Conservation (phyloP, 2,329 filamentous ascomycete species). For the Ophiosphaerella korrae region DNA sequence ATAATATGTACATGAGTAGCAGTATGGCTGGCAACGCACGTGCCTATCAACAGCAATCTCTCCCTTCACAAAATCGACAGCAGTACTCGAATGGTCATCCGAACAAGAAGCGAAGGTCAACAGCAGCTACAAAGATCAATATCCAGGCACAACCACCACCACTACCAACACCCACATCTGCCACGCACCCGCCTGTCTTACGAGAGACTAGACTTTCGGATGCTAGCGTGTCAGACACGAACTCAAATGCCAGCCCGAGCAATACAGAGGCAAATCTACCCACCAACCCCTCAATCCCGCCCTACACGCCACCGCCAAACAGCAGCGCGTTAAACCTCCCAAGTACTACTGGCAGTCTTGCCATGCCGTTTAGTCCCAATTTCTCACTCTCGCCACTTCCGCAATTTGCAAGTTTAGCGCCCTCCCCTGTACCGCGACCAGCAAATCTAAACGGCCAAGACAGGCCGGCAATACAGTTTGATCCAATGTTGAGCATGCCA, state of each 20-base stretch:
- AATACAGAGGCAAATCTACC: conserved; percentile 25
- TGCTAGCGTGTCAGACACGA: conserved; percentile 25
- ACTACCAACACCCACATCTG: conserved; percentile 39
- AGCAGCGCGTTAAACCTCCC: conserved; percentile 20
- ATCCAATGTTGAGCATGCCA: conserved; percentile 50
- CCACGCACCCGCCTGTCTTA: conserved; percentile 30
- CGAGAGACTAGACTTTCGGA: conserved; percentile 26
- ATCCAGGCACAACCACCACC: conserved; percentile 28
- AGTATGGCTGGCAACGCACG: conserved; percentile 32
- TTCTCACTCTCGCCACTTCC: conserved; percentile 46
- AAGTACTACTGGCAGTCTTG: conserved; percentile 25
- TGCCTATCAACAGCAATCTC: conserved; percentile 32
- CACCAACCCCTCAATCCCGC: conserved; percentile 26
- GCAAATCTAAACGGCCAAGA: conserved; percentile 23
- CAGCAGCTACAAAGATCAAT: conserved; percentile 29
- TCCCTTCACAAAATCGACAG: conserved; percentile 28
- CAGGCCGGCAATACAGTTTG: conserved; percentile 30
- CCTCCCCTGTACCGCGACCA: conserved; percentile 34
- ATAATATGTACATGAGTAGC: conserved; percentile 44
- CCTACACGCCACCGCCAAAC: conserved; percentile 37
- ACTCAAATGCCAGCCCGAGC: conserved; percentile 29
- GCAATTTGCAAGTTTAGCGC: conserved; percentile 40
- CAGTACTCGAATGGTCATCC: conserved; percentile 37
- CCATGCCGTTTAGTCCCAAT: conserved; percentile 49
- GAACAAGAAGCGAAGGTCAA: conserved; percentile 44